These are phyloP conservation scores for Malus orientalis DNA, from an alignment of 306 rosid genomes.

Conservation along the genomic window DNA sequence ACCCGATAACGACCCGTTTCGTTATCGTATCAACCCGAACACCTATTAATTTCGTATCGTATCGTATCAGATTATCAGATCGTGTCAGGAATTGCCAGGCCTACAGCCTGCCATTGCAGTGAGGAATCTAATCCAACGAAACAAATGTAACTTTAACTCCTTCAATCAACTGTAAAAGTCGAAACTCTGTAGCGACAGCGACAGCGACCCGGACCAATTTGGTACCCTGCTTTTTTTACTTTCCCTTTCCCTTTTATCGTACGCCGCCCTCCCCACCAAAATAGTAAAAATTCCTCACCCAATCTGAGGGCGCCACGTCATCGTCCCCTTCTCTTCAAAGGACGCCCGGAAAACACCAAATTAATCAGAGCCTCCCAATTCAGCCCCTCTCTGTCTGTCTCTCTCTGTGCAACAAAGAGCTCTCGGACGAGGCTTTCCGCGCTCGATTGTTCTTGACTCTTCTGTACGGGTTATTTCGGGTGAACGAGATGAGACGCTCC, in stretches of 20 bases:
- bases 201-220: neutral
- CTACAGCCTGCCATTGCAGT: no score
- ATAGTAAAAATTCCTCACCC: neutral
- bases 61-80: no score
- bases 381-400: no score
- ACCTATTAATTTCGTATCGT: no score
- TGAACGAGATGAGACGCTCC: slow-evolving; percentile 73
- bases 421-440: slow-evolving; percentile 1
- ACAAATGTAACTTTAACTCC: no score
- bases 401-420: neutral
- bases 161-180: no score
- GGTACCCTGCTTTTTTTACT: neutral
- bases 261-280: neutral
- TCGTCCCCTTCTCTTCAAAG: neutral
- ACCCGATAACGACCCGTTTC: no score
- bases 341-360: no score
- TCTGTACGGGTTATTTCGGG: neutral
- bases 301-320: neutral
- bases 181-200: neutral
- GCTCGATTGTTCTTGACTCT: slow-evolving; percentile 2
- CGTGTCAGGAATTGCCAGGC: no score
- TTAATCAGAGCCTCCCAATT: neutral
- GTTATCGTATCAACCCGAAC: no score
- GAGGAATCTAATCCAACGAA: no score
- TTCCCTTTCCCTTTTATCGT: neutral